Percentiles rank a stretch among this genome's conserved stretches.
Conservation (phyloP, 1,139 yeast genomes). For the Martiniozyma asiatica region DNA sequence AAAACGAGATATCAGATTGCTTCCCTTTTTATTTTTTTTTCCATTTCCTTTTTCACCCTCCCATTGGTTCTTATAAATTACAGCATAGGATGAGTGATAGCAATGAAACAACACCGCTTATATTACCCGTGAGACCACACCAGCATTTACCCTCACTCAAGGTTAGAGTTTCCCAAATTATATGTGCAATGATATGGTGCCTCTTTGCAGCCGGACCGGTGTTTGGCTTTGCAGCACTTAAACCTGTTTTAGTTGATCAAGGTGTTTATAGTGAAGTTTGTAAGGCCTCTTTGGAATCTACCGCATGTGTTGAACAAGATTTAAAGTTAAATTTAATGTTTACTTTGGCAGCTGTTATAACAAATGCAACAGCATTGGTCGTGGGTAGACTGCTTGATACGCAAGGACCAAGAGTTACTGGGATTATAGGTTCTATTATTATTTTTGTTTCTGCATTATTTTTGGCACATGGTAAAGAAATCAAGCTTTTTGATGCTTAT, state of each 20-base stretch:
- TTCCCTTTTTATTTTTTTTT: too few species aligned
- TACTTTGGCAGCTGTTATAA: conserved; percentile 47
- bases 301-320: conserved; percentile 39
- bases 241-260: conserved; percentile 65
- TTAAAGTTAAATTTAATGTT: conserved; percentile 42
- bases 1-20: too few species aligned
- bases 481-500: conserved; percentile 27
- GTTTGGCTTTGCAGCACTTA: conserved; percentile 89
- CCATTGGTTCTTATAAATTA: too few species aligned
- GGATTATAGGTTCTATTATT: conserved; percentile 36
- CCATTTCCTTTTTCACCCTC: too few species aligned
- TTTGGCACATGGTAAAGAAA: conserved; percentile 24
- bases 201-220: conserved; percentile 85
- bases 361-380: conserved; percentile 43
- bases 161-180: too few species aligned
- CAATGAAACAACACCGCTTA: too few species aligned
- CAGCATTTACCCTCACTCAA: too few species aligned
- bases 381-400: conserved; percentile 43
- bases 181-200: conserved; percentile 78
- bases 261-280: conserved; percentile 66
- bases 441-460: conserved; percentile 31
- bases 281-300: too few species aligned
- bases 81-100: too few species aligned
- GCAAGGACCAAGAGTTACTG: conserved; percentile 43
- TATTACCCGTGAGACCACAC: too few species aligned